Conservation (phyloP, 2,329 filamentous ascomycete genomes). For the Calonectria crousiana region DNA sequence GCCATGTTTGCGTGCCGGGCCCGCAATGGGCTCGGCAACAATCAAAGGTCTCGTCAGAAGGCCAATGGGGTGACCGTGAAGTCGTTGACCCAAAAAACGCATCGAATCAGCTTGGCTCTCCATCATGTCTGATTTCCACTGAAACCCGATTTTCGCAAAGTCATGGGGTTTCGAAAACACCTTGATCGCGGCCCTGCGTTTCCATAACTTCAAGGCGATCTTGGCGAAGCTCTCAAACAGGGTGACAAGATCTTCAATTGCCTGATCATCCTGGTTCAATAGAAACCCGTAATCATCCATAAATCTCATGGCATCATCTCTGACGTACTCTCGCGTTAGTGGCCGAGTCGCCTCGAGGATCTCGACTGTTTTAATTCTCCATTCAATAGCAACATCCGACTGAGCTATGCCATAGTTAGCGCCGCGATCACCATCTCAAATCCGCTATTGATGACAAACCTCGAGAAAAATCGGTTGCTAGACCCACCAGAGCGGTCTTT, state of each 20-base stretch:
- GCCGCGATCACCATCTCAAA: too few species aligned
- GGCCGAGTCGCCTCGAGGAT: not conserved
- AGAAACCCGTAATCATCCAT: not conserved
- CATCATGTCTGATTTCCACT: not conserved
- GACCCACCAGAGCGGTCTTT: not conserved
- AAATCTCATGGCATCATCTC: not conserved
- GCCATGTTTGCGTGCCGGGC: not conserved
- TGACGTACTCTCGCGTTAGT: not conserved
- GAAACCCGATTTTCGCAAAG: not conserved
- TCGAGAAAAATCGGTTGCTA: not conserved
- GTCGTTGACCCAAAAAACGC: not conserved
- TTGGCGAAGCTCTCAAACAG: not conserved
- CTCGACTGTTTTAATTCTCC: conserved; percentile 14
- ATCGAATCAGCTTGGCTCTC: not conserved
- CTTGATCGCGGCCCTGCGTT: not conserved
- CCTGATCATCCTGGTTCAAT: not conserved
- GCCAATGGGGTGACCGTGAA: not conserved
- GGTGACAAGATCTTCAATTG: not conserved
- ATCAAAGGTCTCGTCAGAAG: not conserved
- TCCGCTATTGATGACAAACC: not conserved
- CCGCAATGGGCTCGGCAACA: not conserved
- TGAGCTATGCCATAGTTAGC: not conserved
- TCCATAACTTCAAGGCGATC: conserved; percentile 13
- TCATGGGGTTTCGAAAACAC: not conserved
- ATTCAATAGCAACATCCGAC: not conserved